A percentile compares a stretch with the other conserved stretches of the same genome.
Conservation (phyloP, 2,329 filamentous ascomycete species). For the Diplodia seriata region DNA sequence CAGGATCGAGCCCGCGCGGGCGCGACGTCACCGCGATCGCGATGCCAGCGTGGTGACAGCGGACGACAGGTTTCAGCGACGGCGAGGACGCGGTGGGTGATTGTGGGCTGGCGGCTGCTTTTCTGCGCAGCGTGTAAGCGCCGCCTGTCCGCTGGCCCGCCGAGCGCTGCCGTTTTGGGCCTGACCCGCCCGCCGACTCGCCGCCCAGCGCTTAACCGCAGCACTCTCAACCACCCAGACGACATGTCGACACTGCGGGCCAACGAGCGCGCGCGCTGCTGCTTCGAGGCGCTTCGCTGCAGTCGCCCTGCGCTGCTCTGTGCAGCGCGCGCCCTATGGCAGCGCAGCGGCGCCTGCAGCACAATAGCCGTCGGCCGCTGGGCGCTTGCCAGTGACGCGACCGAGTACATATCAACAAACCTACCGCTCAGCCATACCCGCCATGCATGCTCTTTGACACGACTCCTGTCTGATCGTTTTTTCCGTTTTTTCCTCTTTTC, state of each 20-base stretch:
- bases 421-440: slow-evolving; percentile 1
- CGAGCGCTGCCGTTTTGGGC: slow-evolving; percentile 7
- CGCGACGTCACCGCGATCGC: background rate
- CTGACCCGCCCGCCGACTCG: background rate
- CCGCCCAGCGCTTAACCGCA: slow-evolving; percentile 24
- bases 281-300: slow-evolving; percentile 20
- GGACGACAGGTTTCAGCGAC: slow-evolving; percentile 11
- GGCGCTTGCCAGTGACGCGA: slow-evolving; percentile 26
- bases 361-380: slow-evolving; percentile 20
- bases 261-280: slow-evolving; percentile 6
- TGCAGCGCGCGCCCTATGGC: slow-evolving; percentile 27
- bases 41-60: background rate
- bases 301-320: slow-evolving; percentile 16
- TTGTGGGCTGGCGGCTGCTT: slow-evolving; percentile 22
- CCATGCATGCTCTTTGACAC: slow-evolving; percentile 41
- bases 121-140: slow-evolving; percentile 20
- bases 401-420: slow-evolving; percentile 30
- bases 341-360: slow-evolving; percentile 24
- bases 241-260: background rate
- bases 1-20: background rate
- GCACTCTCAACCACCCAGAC: slow-evolving; percentile 1
- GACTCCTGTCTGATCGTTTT: slow-evolving; percentile 42
- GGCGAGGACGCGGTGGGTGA: background rate
- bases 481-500: slow-evolving; percentile 39
- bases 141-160: slow-evolving; percentile 1